A percentile compares a stretch with the other conserved stretches of the same genome.
Evolutionary conservation across 441 rosid genomes (phyloP).

Genomic region (Jatropha podagrica): DNA sequence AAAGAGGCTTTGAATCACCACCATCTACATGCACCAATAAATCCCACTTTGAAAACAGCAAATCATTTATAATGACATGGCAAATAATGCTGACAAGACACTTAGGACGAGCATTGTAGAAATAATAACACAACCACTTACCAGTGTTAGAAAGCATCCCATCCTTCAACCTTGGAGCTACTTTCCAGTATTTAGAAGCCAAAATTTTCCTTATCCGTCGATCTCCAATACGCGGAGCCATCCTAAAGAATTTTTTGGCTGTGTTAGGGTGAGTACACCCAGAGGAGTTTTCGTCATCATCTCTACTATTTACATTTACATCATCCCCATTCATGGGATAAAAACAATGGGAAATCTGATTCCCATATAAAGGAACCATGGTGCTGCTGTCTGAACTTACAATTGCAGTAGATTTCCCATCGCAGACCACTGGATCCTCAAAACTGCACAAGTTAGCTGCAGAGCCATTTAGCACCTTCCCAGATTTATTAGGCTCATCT

Average conservation of each 20-base stretch:
- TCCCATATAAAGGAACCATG: conserved; percentile 43
- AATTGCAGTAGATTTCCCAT: conserved; percentile 55
- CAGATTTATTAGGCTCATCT: conserved; percentile 32
- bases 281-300: conserved; percentile 95
- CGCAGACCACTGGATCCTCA: conserved; percentile 51
- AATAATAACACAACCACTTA: conserved; percentile 28
- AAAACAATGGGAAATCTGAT: conserved; percentile 37
- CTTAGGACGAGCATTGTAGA: neutral
- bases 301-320: conserved; percentile 85
- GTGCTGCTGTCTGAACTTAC: conserved; percentile 61
- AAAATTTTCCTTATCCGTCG: conserved; percentile 89
- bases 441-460: conserved; percentile 36
- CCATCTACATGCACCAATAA: conserved; percentile 44
- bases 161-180: conserved; percentile 51
- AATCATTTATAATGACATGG: conserved; percentile 3
- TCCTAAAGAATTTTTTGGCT: conserved; percentile 50
- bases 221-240: conserved; percentile 72
- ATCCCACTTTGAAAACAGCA: conserved; percentile 16
- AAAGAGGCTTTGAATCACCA: conserved; percentile 53
- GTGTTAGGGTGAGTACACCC: conserved; percentile 76
- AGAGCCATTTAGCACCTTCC: conserved; percentile 30
- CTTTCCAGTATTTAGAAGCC: conserved; percentile 90
- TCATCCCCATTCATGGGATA: conserved; percentile 43
- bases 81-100: conserved; percentile 11
- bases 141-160: conserved; percentile 38